Evolutionary conservation across 306 rosid species (phyloP), one percentile per base, ranked within the genome.

Genomic region (Trifolium repens): DNA sequence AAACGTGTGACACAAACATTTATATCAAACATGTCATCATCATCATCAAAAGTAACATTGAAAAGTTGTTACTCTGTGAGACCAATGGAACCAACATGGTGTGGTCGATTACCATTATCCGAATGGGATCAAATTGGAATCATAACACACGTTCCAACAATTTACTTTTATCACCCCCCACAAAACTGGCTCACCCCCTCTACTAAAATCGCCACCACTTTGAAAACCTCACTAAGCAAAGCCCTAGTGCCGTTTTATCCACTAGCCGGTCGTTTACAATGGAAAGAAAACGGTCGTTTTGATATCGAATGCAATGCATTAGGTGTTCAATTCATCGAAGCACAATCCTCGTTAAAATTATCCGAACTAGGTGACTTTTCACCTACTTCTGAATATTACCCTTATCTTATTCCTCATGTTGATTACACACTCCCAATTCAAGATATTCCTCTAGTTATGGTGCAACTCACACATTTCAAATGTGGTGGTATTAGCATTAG

Each of bases 231-330:
- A 0, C 17, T 92, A 8, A 62, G 87, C 71, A 24, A 67, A 22
- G 87, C 78, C 8, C 65, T 92, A 3, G 90, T 87, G 59, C 81
- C 87, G 37, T 92, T 87, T 84, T 88, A 92, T 43, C 93, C 91
- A 2, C 40, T 88, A 0, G 91, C 93, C 0, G 93, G 91, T 60
- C 91, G 91, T 37, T 76, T 90, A 16, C 78, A 30, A 1, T 88
- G 86, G 89, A 76, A 52, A 47, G 52, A 67, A 57, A 50, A 72
- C 0, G 83, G 88, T 47, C 92, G 90, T 39, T 82, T 91, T 0
- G 83, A 88, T 76, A 79, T 91, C 1, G 72, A 88, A 1, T 87
- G 97, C 81, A 89, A 89, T 9, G 81, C 80, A 8, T 42, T 3
- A 9, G 97, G 97, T 1, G 81, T n/a, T 13, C 77, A 7, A 0